Conservation (phyloP, 768 basidiomycete species). For the Coprinopsis cinerea region DNA sequence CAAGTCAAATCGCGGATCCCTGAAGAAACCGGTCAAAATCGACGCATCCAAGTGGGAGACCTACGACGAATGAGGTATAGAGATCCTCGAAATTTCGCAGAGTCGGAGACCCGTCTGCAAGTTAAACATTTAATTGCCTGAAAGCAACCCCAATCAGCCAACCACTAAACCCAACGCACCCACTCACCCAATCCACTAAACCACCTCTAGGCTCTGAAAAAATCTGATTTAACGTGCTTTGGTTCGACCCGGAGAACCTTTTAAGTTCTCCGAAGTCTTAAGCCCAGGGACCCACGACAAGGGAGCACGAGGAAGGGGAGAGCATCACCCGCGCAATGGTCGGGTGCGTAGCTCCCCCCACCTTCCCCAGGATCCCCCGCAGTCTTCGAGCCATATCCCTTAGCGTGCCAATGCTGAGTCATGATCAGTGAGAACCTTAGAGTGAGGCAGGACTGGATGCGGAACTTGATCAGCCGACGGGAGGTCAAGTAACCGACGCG, state of each 20-base stretch:
- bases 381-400: not conserved
- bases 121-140: too few species aligned
- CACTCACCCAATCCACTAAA: not conserved
- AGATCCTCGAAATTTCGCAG: too few species aligned
- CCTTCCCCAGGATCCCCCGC: not conserved
- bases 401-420: too few species aligned
- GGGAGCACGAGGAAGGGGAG: slow-evolving; percentile 7
- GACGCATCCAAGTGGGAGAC: too few species aligned
- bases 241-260: slow-evolving; percentile 1
- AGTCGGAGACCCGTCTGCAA: too few species aligned
- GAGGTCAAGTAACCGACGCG: too few species aligned
- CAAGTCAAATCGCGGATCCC: too few species aligned
- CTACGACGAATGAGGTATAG: too few species aligned
- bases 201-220: not conserved
- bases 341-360: not conserved
- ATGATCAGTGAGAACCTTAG: too few species aligned
- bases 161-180: not conserved
- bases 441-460: too few species aligned
- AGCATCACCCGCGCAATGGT: not conserved
- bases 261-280: not conserved
- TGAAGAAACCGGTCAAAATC: too few species aligned
- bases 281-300: slow-evolving; percentile 12
- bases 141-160: not conserved
- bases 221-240: slow-evolving; percentile 3
- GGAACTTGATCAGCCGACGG: too few species aligned